phyloP scores from a whole-genome alignment of 2,329 filamentous ascomycete genomes.

The Pseudonectria buxi region DNA sequence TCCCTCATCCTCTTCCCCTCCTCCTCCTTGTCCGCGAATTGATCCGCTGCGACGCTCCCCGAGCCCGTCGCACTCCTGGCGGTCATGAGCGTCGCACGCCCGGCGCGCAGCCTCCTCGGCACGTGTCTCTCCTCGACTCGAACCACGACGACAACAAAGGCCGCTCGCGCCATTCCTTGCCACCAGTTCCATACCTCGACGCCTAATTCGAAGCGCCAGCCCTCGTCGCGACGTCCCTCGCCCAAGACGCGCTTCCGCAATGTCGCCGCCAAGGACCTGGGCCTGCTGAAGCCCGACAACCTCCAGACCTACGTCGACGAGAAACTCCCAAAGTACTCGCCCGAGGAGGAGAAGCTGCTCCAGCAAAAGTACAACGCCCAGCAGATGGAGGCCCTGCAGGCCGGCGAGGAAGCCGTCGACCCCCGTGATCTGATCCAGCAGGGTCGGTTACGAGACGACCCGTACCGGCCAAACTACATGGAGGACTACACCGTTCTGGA shows the following conservation, averaged over 20 bases:
- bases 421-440: constrained; percentile 67
- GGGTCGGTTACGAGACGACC: constrained; percentile 64
- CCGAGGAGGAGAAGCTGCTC: constrained; percentile 57
- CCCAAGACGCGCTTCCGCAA: constrained; percentile 40
- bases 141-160: constrained; percentile 10
- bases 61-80: constrained; percentile 12
- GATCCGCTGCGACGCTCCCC: constrained; percentile 1
- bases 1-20: constrained; percentile 2
- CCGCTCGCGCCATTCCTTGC: constrained; percentile 24
- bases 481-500: constrained; percentile 77
- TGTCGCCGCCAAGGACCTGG: constrained; percentile 45
- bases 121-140: constrained; percentile 37
- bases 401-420: constrained; percentile 71
- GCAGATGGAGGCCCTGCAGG: constrained; percentile 75
- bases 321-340: constrained; percentile 57
- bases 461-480: constrained; percentile 66
- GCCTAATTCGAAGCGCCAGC: constrained; percentile 38
- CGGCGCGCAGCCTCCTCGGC: constrained; percentile 47
- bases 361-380: constrained; percentile 65
- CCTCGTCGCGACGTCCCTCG: too few species aligned
- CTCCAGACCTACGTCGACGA: constrained; percentile 39
- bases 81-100: constrained; percentile 51
- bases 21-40: constrained; percentile 6
- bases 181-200: constrained; percentile 47
- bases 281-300: constrained; percentile 38